Conservation (phyloP, 1,139 yeast species). For the Taphrina pruni region DNA sequence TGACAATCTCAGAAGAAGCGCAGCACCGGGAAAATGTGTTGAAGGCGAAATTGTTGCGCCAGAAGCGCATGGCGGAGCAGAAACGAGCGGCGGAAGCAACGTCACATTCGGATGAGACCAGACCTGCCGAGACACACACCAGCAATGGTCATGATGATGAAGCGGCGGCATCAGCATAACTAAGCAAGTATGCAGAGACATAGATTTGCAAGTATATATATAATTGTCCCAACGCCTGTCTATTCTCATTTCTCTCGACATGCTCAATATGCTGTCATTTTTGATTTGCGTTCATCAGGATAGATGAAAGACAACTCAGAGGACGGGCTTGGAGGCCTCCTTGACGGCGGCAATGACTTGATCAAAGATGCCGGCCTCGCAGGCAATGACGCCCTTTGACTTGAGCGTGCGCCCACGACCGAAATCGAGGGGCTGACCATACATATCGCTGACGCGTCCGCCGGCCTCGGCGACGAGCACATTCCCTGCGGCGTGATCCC, state of each 20-base stretch:
- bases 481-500: slow-evolving; percentile 99
- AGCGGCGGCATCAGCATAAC: too few species aligned
- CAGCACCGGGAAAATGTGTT: slow-evolving; percentile 12
- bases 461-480: slow-evolving; percentile 87
- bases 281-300: too few species aligned
- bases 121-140: too few species aligned
- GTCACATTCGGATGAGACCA: background rate
- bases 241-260: too few species aligned
- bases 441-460: slow-evolving; percentile 83
- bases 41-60: slow-evolving; percentile 15
- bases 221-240: too few species aligned
- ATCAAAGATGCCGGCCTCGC: slow-evolving; percentile 35
- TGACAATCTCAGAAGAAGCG: background rate
- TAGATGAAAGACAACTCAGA: background rate
- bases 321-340: slow-evolving; percentile 31
- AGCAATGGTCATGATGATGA: too few species aligned
- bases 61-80: slow-evolving; percentile 12
- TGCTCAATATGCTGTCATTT: too few species aligned
- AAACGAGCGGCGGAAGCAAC: background rate
- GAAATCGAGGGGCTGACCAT: slow-evolving; percentile 74
- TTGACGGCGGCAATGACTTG: slow-evolving; percentile 38
- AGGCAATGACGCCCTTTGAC: slow-evolving; percentile 89
- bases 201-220: too few species aligned
- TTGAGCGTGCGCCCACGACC: slow-evolving; percentile 82
- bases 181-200: too few species aligned